phyloP scores from a whole-genome alignment of 495 filamentous ascomycete species.

The Xylaria venustula region DNA sequence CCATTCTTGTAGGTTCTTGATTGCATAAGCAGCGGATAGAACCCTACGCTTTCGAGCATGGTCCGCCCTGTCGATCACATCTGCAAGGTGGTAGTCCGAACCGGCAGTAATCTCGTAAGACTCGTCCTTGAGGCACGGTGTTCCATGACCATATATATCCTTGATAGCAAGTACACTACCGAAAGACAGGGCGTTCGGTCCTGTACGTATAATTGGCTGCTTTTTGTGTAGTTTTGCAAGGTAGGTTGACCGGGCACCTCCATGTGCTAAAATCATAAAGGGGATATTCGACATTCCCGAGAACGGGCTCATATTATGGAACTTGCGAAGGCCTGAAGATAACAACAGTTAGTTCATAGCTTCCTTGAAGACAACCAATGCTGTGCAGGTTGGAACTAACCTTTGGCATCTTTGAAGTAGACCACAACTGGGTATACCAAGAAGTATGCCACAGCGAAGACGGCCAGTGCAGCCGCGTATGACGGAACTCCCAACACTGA shows the following conservation, averaged over 20 bases:
- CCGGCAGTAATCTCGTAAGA: slow-evolving; percentile 44
- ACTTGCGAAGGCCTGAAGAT: not conserved
- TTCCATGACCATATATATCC: slow-evolving; percentile 57
- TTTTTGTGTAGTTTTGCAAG: not conserved
- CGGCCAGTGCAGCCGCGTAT: not conserved
- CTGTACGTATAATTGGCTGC: slow-evolving; percentile 49
- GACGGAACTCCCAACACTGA: not conserved
- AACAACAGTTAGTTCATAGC: not conserved
- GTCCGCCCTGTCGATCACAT: slow-evolving; percentile 25
- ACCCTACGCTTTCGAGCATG: slow-evolving; percentile 43
- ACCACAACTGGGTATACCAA: not conserved
- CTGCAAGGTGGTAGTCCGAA: slow-evolving; percentile 24
- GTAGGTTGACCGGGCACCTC: not conserved
- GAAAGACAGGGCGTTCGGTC: slow-evolving; percentile 53
- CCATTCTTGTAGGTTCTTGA: slow-evolving; percentile 56
- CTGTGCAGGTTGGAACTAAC: no score
- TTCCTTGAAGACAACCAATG: no score
- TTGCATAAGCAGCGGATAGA: slow-evolving; percentile 50
- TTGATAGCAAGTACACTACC: slow-evolving; percentile 48
- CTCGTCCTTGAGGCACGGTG: slow-evolving; percentile 49
- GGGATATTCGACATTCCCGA: slow-evolving; percentile 5
- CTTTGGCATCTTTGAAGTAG: not conserved
- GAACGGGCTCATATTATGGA: slow-evolving; percentile 4
- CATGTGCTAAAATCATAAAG: slow-evolving; percentile 3
- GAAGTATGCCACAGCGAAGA: not conserved